These are phyloP conservation scores for Trypanosoma caninum DNA, from an alignment of 208 protist species.

Conservation along the genomic window DNA sequence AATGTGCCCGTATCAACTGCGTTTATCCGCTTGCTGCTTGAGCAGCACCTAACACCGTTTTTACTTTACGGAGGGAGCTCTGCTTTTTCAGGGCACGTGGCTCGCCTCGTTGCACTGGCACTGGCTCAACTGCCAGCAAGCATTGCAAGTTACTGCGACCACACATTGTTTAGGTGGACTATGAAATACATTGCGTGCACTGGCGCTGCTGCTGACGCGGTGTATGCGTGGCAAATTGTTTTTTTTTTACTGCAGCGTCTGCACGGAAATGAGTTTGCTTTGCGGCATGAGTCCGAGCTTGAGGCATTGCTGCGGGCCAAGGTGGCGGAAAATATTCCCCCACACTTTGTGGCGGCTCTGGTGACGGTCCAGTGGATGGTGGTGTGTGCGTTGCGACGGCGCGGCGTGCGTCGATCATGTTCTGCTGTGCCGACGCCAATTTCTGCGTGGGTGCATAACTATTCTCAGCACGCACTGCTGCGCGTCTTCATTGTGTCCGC, in stretches of 20 bases:
- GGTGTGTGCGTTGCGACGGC: constrained; percentile 16
- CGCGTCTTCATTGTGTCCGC: constrained; percentile 13
- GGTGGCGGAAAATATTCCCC: neutral
- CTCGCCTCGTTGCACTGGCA: constrained; percentile 22
- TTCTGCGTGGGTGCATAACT: neutral
- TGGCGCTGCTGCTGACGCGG: no score
- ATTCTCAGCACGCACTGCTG: neutral
- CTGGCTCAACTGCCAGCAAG: constrained; percentile 12
- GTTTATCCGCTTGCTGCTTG: constrained; percentile 14
- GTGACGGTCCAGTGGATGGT: constrained; percentile 19
- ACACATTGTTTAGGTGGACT: constrained; percentile 27
- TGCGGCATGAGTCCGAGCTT: constrained; percentile 27
- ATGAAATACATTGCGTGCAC: constrained; percentile 11
- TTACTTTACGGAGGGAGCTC: constrained; percentile 15
- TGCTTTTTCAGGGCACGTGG: constrained; percentile 19
- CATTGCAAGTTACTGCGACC: constrained; percentile 20
- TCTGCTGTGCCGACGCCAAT: constrained; percentile 1
- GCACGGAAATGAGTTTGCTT: constrained; percentile 32
- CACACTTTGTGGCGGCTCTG: constrained; percentile 7
- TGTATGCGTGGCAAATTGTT: constrained; percentile 29
- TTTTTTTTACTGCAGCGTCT: constrained; percentile 41
- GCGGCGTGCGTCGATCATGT: neutral
- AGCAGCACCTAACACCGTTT: constrained; percentile 19
- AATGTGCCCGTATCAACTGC: neutral
- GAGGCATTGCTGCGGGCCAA: constrained; percentile 13